Evolutionary conservation across 306 rosid species (phyloP).

Genomic region (Prunus kanzakura): DNA sequence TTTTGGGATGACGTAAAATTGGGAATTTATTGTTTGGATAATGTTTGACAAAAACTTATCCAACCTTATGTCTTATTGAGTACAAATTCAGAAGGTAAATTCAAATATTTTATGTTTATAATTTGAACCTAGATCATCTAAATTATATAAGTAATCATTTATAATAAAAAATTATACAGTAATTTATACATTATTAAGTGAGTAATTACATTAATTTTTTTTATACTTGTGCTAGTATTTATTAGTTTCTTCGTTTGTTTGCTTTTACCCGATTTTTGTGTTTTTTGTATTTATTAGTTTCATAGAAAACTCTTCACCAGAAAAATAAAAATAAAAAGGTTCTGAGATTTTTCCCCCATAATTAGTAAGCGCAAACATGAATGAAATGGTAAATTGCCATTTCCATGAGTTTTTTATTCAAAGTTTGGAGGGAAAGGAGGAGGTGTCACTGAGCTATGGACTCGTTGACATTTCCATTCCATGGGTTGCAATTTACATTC

Average conservation of each 20-base stretch:
- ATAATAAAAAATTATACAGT: too few species aligned
- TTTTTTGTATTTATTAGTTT: too few species aligned
- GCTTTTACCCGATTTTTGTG: neutral
- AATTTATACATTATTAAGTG: neutral
- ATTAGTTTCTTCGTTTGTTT: neutral
- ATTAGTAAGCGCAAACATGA: too few species aligned
- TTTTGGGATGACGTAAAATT: slow-evolving; percentile 5
- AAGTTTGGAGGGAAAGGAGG: too few species aligned
- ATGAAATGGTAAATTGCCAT: too few species aligned
- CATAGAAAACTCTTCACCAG: too few species aligned
- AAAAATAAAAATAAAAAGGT: too few species aligned
- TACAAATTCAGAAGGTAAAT: neutral
- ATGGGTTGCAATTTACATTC: too few species aligned
- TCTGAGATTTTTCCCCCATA: too few species aligned
- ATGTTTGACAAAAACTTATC: neutral
- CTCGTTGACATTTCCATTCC: too few species aligned
- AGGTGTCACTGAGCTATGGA: too few species aligned
- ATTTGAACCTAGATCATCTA: neutral
- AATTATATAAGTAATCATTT: neutral
- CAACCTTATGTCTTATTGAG: neutral
- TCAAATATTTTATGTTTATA: neutral
- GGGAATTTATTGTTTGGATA: neutral
- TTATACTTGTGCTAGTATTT: neutral
- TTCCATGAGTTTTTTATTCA: too few species aligned
- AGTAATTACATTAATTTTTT: neutral